A percentile compares a stretch with the other conserved stretches of the same genome.
These are phyloP conservation scores for Maudiozyma serrabonitensis DNA, from an alignment of 805 yeast genomes.

Conservation along the genomic window DNA sequence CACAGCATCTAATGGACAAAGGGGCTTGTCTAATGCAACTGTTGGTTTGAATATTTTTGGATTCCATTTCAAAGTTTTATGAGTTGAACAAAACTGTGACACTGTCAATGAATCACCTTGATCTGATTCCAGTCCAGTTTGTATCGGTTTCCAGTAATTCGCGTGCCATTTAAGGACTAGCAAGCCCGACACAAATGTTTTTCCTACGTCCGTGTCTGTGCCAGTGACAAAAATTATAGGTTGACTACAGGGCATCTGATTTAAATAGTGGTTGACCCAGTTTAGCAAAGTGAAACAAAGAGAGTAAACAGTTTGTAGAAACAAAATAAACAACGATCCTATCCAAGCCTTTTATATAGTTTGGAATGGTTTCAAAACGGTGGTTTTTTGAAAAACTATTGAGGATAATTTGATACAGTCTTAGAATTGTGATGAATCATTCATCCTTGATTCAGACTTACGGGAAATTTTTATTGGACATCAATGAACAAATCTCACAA, in stretches of 20 bases:
- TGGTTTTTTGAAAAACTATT: too few species aligned
- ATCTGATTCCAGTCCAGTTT: conserved; percentile 25
- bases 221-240: conserved; percentile 25
- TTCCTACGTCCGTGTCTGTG: conserved; percentile 30
- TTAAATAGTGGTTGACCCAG: not conserved
- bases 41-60: conserved; percentile 11
- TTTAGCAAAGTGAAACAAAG: not conserved
- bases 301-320: not conserved
- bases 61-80: conserved; percentile 2
- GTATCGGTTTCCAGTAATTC: conserved; percentile 27
- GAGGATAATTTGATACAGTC: not conserved
- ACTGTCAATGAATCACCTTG: conserved; percentile 21
- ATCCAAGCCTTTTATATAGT: not conserved
- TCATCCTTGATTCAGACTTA: not conserved
- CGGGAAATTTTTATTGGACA: too few species aligned
- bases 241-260: not conserved
- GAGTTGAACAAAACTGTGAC: not conserved
- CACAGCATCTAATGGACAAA: conserved; percentile 26
- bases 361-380: not conserved
- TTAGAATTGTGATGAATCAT: not conserved
- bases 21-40: conserved; percentile 16
- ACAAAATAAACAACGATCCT: too few species aligned
- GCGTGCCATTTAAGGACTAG: conserved; percentile 21
- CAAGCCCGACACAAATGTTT: conserved; percentile 23
- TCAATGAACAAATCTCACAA: not conserved